Conservation (phyloP, 805 yeast genomes). For the Candida yuanshanica region DNA sequence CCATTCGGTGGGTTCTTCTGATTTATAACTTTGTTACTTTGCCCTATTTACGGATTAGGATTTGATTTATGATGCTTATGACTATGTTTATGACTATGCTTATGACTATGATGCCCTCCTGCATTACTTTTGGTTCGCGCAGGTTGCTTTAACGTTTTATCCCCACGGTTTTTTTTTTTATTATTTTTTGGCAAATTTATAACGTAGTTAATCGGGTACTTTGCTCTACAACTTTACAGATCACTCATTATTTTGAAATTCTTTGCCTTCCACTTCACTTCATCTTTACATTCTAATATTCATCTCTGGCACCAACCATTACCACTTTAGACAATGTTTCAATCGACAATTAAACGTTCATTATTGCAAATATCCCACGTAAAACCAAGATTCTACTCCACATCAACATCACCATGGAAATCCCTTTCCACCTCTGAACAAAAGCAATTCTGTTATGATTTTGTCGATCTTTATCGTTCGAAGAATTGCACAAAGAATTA, state of each 20-base stretch:
- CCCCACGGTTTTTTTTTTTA: neutral
- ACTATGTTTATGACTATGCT: neutral
- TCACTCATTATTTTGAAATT: no score
- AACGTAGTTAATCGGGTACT: no score
- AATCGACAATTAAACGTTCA: neutral
- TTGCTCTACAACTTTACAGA: no score
- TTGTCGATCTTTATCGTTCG: constrained; percentile 26
- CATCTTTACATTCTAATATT: neutral
- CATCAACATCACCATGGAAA: constrained; percentile 19
- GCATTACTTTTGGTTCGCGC: neutral
- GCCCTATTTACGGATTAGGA: no score
- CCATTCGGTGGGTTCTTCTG: constrained; percentile 10
- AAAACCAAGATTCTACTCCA: neutral
- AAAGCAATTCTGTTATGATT: constrained; percentile 24
- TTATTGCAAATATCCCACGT: neutral
- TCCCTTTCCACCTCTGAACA: constrained; percentile 22
- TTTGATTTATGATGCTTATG: neutral
- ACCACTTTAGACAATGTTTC: neutral
- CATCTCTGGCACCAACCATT: neutral
- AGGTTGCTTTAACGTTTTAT: neutral
- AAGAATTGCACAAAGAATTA: constrained; percentile 32
- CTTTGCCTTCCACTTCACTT: no score
- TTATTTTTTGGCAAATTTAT: neutral
- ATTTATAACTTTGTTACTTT: no score
- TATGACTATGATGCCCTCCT: neutral